Evolutionary conservation across 169 alveolate species (phyloP).

Genomic region (Cyclospora cayetanensis): DNA sequence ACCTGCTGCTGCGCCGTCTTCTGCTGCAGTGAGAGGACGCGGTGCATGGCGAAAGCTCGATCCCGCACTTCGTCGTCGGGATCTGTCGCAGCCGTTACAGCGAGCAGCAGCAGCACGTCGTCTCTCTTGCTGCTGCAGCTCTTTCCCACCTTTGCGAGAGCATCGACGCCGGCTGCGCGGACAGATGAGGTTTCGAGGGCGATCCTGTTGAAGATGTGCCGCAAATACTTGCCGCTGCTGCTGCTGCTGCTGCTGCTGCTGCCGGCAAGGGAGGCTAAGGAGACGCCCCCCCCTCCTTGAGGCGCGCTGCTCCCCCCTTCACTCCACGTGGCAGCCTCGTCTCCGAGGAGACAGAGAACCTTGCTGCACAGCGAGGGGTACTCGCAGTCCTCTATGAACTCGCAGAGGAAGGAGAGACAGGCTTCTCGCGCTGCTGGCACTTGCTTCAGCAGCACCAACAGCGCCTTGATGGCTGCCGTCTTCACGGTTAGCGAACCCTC

Average conservation of each 20-base stretch:
- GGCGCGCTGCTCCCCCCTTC: not conserved
- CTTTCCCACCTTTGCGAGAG: conserved; percentile 91
- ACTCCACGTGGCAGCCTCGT: conserved; percentile 40
- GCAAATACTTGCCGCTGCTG: conserved; percentile 90
- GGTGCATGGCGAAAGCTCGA: conserved; percentile 1
- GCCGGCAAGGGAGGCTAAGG: not conserved
- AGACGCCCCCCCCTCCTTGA: not conserved
- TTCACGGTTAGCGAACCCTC: conserved; percentile 92
- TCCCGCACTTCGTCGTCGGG: conserved; percentile 76
- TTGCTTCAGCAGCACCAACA: conserved; percentile 88
- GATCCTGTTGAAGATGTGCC: conserved; percentile 97
- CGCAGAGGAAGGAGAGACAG: conserved; percentile 93
- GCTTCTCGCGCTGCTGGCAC: conserved; percentile 81
- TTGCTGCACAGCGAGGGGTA: conserved; percentile 90
- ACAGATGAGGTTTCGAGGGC: conserved; percentile 95
- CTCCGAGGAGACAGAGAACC: conserved; percentile 75
- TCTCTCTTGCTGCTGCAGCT: conserved; percentile 35
- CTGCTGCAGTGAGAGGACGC: conserved; percentile 33
- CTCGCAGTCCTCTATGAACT: conserved; percentile 98
- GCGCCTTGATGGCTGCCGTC: conserved; percentile 92
- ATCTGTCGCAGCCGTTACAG: conserved; percentile 12
- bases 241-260: conserved; percentile 85
- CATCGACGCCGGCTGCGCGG: conserved; percentile 97
- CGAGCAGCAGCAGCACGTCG: conserved; percentile 68
- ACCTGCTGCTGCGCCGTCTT: not conserved